Percentiles rank a stretch among this genome's conserved stretches.
These are phyloP conservation scores for Tritrichomonas foetus DNA, from an alignment of 208 protist genomes.

Conservation along the genomic window DNA sequence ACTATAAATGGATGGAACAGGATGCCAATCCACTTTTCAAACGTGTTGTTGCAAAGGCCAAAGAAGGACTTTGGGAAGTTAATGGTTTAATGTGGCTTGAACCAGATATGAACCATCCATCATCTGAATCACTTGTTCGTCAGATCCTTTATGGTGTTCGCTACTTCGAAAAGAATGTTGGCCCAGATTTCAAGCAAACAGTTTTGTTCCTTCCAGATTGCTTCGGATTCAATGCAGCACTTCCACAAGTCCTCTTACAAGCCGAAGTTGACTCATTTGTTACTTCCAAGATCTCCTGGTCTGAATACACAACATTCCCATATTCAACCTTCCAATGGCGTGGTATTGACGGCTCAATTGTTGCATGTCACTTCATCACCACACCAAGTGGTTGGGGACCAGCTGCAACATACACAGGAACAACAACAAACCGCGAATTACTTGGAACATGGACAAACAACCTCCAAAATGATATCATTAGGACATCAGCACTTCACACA, in stretches of 20 bases:
- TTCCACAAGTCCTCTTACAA: not conserved
- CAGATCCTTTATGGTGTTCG: constrained; percentile 38
- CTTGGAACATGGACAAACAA: not conserved
- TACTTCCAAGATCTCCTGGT: not conserved
- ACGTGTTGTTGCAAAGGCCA: not conserved
- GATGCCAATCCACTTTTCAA: not conserved
- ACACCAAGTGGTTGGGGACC: not conserved
- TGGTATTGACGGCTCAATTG: constrained; percentile 27
- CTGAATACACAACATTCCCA: not conserved
- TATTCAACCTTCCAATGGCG: constrained; percentile 16
- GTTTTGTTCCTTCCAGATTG: not conserved
- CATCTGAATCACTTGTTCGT: constrained; percentile 7
- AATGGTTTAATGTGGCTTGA: not conserved
- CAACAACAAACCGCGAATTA: not conserved
- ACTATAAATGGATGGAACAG: not conserved
- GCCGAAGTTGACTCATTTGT: not conserved
- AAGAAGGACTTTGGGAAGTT: not conserved
- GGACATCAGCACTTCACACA: not conserved
- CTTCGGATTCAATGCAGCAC: not conserved
- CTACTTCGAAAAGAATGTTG: constrained; percentile 7
- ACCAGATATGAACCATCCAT: not conserved
- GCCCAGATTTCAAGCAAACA: not conserved
- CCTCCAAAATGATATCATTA: not conserved
- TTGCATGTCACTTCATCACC: constrained; percentile 22
- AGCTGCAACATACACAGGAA: not conserved